Base-by-base conservation (phyloP, 177 flowering plant genomes). In the Tripterygium wilfordii region DNA sequence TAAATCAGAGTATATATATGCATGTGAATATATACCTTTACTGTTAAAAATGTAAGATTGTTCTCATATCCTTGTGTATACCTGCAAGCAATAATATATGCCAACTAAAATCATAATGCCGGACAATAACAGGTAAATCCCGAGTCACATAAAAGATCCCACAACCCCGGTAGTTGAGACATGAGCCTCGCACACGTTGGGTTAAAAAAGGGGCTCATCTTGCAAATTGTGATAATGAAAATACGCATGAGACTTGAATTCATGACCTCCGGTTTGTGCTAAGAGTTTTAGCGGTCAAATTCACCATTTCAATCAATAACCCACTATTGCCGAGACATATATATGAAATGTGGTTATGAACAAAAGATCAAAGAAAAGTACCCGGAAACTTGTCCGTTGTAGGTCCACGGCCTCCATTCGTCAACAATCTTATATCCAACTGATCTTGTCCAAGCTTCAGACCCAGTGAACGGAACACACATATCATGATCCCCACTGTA, bases 401-500 rank as follows among this genome's bases (percentile, higher is more conserved):
- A 71, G 42, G 6, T 28, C 98, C 96, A 91, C 10, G 88, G 75
- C 63, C 98, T 80, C 96, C 98, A 91, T 54, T 81, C 84, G 42
- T 92, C 98, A 1, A 75, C 46, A 27, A 78, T 53, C 30, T 69
- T 44, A 51, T 86, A 88, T 51, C 94, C 96, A 20, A 92, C 21
- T 6, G 96, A 85, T 60, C 83, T 77, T 18, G 94, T 84, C 98
- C 98, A 92, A 45, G 92, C 89, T 78, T 80, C 62, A 50, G 77
- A 78, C 29, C 96, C 96, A 17, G 98, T 92, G 61, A 13, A 88
- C 5, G 98, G 96, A 43, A 92, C 94, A 65, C 98, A 92, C 98
- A 92, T 86, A 65, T 92, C 98, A 66, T 92, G 98, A 60, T 92
- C 98, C 13, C 98, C 96, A 51, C 98, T 88, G 80, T 65, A 43